phyloP scores from a whole-genome alignment of 768 basidiomycete genomes.

The Rubroboletus pulcherrimus region DNA sequence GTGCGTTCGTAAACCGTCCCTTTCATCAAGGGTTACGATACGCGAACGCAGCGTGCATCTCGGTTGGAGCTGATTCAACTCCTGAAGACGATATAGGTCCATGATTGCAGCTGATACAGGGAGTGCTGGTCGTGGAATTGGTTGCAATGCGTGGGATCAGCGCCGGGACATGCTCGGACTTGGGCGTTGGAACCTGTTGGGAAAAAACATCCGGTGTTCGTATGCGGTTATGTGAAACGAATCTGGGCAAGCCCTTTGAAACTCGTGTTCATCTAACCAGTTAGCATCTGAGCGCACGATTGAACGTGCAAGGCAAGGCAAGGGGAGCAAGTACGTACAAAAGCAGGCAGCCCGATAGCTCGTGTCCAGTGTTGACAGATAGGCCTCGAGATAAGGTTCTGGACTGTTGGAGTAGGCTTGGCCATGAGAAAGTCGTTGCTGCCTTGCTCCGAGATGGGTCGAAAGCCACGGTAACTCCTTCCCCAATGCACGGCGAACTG shows the following conservation, averaged over 20 bases:
- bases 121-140: not conserved
- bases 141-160: not conserved
- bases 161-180: not conserved
- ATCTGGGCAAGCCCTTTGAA: not conserved
- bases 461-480: not conserved
- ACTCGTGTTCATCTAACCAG: not conserved
- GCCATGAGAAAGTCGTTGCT: constrained; percentile 1
- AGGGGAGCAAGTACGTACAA: constrained; percentile 12
- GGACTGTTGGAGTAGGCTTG: not conserved
- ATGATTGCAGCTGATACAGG: constrained; percentile 3
- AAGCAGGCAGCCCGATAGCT: not conserved
- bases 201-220: not conserved
- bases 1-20: constrained; percentile 40
- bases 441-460: not conserved
- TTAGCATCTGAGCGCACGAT: not conserved
- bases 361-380: not conserved
- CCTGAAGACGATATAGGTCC: constrained; percentile 10
- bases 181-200: not conserved
- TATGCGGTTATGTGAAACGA: constrained; percentile 2
- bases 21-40: constrained; percentile 42
- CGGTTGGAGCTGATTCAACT: constrained; percentile 23
- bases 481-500: not conserved
- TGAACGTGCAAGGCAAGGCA: not conserved
- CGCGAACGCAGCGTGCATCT: constrained; percentile 35
- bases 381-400: constrained; percentile 6